Base-by-base conservation (phyloP, 306 rosid genomes). In the Castanea sativa region DNA sequence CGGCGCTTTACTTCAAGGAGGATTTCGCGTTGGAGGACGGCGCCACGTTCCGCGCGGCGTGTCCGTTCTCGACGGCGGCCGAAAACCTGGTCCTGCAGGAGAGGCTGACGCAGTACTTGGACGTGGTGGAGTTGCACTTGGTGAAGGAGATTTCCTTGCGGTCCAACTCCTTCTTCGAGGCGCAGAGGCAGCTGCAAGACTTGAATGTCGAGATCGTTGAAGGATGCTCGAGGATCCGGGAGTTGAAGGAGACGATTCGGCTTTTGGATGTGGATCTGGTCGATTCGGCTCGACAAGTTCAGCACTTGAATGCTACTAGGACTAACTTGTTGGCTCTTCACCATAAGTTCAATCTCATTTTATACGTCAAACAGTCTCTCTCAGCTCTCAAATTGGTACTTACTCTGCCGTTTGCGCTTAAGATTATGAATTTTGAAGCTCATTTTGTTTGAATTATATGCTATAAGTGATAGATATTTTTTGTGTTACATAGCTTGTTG, bases 91-190 rank as follows among this genome's bases (percentile, higher is more conserved):
- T 78, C 55, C 81, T 90, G 21, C 99, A 96, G 78, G 99, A 96
- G 90, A 96, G 91, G 92, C 96, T 96, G 15, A 84, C 99, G 70
- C 98, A 93, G 60, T 96, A 96, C 73, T 85, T 96, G 73, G 99
- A 96, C 38, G 94, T 96, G 53, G 99, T 96, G 77, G 99, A 96
- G 82, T 82, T 96, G 72, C 99, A 96, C 84, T 84, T 96, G 53
- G 99, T 96, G 59, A 93, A 89, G 82, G 99, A 96, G 91, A 96
- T 96, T 87, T 93, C 99, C 71, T 79, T 96, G n/a, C 85, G 99
- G 1, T 96, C 98, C n/a, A 87, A 88, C n/a, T 96, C 99, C 12
- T 96, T 96, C 88, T 96, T 96, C 60, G 99, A 96, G 86, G 99
- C 99, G 27, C 96, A 96, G 85, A 96, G 94, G 3, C 97, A 93